These are phyloP conservation scores for Rhizoclosmatium sp. DNA, from an alignment of 192 early-diverging fungal genomes.

Conservation along the genomic window DNA sequence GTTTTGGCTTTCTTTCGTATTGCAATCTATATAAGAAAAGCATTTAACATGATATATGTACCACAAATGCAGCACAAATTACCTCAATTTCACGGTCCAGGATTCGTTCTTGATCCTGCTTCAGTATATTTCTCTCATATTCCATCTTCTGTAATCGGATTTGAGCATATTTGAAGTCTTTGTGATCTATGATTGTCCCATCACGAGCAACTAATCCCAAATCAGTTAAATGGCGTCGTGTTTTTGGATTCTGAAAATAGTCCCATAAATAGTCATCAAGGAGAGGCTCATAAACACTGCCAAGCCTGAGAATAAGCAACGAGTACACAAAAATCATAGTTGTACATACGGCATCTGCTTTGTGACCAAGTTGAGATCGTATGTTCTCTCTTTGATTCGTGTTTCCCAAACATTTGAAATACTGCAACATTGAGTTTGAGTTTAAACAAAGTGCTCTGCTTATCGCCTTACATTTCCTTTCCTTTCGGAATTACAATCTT, in stretches of 20 bases:
- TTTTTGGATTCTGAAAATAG: constrained; percentile 62
- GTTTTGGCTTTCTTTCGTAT: constrained; percentile 35
- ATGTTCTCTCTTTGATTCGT: constrained; percentile 54
- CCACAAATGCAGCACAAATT: neutral
- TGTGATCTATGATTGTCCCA: constrained; percentile 56
- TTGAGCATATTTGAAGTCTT: constrained; percentile 62
- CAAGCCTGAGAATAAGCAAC: neutral
- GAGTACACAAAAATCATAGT: neutral
- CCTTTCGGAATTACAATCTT: constrained; percentile 12
- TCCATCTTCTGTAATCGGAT: constrained; percentile 54
- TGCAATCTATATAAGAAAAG: constrained; percentile 27
- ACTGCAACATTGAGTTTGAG: neutral
- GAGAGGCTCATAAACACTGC: constrained; percentile 59
- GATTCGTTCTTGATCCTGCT: constrained; percentile 51
- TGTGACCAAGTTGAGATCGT: constrained; percentile 63
- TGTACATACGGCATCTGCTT: constrained; percentile 50
- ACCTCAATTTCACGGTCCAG: constrained; percentile 65
- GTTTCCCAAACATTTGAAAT: constrained; percentile 23
- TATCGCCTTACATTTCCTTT: constrained; percentile 21
- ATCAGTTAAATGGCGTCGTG: constrained; percentile 49
- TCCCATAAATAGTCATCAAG: constrained; percentile 61
- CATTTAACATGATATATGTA: neutral
- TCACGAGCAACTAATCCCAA: constrained; percentile 57
- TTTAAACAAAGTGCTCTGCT: neutral
- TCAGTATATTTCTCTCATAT: constrained; percentile 47